Evolutionary conservation across 805 yeast genomes (phyloP).

Genomic region (Candida xiaguanensis): DNA sequence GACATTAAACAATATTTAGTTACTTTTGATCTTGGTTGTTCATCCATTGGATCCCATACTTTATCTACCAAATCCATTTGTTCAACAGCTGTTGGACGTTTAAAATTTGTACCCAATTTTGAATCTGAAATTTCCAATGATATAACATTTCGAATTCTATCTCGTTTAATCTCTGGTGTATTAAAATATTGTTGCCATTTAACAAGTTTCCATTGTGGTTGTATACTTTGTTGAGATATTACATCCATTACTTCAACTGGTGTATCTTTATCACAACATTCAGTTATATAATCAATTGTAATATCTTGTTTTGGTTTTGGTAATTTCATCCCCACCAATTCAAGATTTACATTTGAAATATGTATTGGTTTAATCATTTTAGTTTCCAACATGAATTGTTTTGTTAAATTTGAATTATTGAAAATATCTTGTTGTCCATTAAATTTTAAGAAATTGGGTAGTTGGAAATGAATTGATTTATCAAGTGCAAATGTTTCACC

Average conservation of each 20-base stretch:
- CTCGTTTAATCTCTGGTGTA: slow-evolving; percentile 42
- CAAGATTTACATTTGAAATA: slow-evolving; percentile 29
- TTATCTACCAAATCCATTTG: slow-evolving; percentile 65
- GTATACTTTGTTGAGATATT: slow-evolving; percentile 63
- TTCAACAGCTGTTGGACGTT: slow-evolving; percentile 64
- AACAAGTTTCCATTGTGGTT: slow-evolving; percentile 64
- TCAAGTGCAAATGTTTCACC: slow-evolving; percentile 56
- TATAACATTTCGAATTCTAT: slow-evolving; percentile 73
- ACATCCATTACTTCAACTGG: slow-evolving; percentile 88
- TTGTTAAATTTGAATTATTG: slow-evolving; percentile 28
- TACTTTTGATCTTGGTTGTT: slow-evolving; percentile 49
- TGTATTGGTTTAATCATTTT: slow-evolving; percentile 44
- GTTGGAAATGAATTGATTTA: slow-evolving; percentile 51
- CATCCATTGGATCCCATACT: slow-evolving; percentile 48
- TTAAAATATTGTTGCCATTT: slow-evolving; percentile 74
- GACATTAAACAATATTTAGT: slow-evolving; percentile 84
- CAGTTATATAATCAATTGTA: slow-evolving; percentile 53
- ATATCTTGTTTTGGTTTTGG: slow-evolving; percentile 43
- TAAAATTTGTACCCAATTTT: slow-evolving; percentile 47
- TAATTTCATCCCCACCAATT: slow-evolving; percentile 45
- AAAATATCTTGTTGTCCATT: slow-evolving; percentile 23
- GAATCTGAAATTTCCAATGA: slow-evolving; percentile 69
- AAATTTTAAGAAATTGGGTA: slow-evolving; percentile 29
- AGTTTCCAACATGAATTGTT: slow-evolving; percentile 29
- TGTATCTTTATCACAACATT: slow-evolving; percentile 57